phyloP scores from a whole-genome alignment of 2,329 filamentous ascomycete genomes.

The Sporothrix euskadiensis region DNA sequence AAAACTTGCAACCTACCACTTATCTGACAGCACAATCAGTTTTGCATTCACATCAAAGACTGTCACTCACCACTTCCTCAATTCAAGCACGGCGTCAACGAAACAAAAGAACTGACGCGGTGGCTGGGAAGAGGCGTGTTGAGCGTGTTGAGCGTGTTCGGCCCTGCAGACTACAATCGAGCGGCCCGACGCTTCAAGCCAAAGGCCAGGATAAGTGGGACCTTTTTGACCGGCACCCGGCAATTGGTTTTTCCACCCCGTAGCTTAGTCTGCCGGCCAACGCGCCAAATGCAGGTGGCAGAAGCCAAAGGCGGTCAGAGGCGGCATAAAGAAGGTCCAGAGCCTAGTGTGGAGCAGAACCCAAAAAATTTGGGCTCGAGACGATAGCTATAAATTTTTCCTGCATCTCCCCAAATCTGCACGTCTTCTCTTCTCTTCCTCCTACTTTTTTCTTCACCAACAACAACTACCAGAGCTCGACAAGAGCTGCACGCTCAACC shows the following conservation, averaged over 20 bases:
- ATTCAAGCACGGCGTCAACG: background rate
- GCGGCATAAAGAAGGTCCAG: background rate
- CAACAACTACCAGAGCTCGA: background rate
- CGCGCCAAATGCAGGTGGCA: background rate
- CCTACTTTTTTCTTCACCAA: background rate
- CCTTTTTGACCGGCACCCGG: background rate
- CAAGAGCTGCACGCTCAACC: background rate
- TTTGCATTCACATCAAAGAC: too few relatives aligned
- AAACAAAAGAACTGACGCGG: background rate
- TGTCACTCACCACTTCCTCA: too few relatives aligned
- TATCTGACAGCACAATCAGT: background rate
- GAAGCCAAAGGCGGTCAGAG: background rate
- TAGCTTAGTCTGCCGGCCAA: background rate
- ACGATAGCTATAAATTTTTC: slow-evolving; percentile 29
- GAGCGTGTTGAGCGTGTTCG: background rate
- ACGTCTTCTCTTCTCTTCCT: background rate
- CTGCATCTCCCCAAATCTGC: background rate
- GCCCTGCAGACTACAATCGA: background rate
- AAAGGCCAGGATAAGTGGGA: background rate
- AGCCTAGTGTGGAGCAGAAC: background rate
- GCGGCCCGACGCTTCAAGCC: slow-evolving; percentile 22
- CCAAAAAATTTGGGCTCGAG: background rate
- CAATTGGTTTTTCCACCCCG: background rate
- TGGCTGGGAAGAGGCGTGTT: slow-evolving; percentile 15
- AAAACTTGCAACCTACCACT: too few relatives aligned